Evolutionary conservation across 345 rosid species (phyloP).

Genomic region (Iberis pinnata): DNA sequence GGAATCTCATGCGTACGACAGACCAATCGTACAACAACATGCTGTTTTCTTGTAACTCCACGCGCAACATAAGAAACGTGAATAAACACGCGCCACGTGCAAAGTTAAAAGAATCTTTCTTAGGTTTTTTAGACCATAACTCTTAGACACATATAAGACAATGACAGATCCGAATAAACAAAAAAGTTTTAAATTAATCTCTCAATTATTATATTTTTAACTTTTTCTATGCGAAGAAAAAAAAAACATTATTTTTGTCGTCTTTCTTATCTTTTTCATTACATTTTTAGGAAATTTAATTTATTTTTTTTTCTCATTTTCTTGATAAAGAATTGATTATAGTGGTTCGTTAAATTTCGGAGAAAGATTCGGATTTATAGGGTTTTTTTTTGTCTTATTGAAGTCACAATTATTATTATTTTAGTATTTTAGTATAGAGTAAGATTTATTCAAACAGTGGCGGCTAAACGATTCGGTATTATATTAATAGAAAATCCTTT

Average conservation of each 20-base stretch:
- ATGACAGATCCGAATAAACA: constrained; percentile 29
- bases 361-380: constrained; percentile 21
- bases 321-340: too few relatives aligned
- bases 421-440: neutral
- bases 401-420: neutral
- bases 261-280: neutral
- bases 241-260: constrained; percentile 32
- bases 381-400: too few relatives aligned
- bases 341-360: constrained; percentile 2
- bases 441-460: neutral
- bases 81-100: constrained; percentile 5
- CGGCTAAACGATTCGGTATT: too few relatives aligned
- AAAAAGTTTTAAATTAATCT: constrained; percentile 13
- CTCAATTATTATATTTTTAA: constrained; percentile 26
- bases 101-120: constrained; percentile 18
- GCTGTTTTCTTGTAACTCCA: neutral
- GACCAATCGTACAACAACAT: constrained; percentile 29
- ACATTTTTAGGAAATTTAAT: neutral
- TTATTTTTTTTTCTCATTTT: too few relatives aligned
- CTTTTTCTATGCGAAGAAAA: too few relatives aligned
- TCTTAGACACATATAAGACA: constrained; percentile 25
- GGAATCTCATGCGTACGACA: constrained; percentile 36
- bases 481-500: too few relatives aligned
- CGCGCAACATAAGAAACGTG: constrained; percentile 5
- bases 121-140: constrained; percentile 20